These are phyloP conservation scores for Pholiota microspora DNA, from an alignment of 768 basidiomycete species.

Conservation along the genomic window DNA sequence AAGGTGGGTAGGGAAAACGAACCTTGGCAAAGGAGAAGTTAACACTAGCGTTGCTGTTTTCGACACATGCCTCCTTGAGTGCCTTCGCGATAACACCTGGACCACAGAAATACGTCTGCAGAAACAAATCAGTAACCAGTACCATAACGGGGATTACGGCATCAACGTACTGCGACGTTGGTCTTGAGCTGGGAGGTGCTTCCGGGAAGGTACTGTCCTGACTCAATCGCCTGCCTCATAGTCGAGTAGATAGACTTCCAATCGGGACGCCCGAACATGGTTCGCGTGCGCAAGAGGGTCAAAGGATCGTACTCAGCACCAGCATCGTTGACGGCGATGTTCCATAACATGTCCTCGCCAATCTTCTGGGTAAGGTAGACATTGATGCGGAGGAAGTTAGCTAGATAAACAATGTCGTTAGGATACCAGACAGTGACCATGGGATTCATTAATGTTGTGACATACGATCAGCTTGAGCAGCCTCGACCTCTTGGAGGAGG, in stretches of 20 bases:
- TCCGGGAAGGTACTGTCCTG: constrained; percentile 79
- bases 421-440: not conserved
- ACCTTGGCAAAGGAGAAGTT: constrained; percentile 84
- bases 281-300: constrained; percentile 83
- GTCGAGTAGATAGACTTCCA: constrained; percentile 80
- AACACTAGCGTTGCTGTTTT: constrained; percentile 53
- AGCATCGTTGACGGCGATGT: constrained; percentile 85
- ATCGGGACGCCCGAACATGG: constrained; percentile 90
- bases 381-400: constrained; percentile 90
- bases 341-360: constrained; percentile 85
- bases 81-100: constrained; percentile 72
- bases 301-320: constrained; percentile 87
- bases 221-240: constrained; percentile 77
- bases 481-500: constrained; percentile 84
- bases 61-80: constrained; percentile 69
- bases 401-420: constrained; percentile 33
- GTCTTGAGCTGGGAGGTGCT: constrained; percentile 77
- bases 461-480: constrained; percentile 86
- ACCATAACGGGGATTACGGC: not conserved
- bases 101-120: constrained; percentile 87
- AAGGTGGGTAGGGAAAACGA: not conserved
- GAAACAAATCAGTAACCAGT: constrained; percentile 13
- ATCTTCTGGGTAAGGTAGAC: constrained; percentile 90
- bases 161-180: constrained; percentile 69
- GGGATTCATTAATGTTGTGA: constrained; percentile 11